Conservation (phyloP, 1,284 basidiomycete species). For the Meira miltonrushii region DNA sequence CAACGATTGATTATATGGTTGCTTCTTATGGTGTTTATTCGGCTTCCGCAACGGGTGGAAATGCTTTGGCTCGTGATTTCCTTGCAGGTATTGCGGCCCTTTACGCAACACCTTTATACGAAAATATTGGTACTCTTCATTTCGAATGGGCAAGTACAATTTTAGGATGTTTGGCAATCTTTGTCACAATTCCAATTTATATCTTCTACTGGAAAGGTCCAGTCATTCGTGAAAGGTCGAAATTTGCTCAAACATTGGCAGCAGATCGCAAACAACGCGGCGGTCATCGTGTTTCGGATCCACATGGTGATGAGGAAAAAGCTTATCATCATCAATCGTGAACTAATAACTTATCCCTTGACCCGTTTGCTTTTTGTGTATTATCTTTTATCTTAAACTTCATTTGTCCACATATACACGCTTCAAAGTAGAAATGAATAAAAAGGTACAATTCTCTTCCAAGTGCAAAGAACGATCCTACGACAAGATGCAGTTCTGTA, state of each 20-base stretch:
- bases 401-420: no score
- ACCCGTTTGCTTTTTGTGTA: no score
- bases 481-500: no score
- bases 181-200: slow-evolving; percentile 54
- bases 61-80: slow-evolving; percentile 49
- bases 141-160: slow-evolving; percentile 55
- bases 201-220: slow-evolving; percentile 54
- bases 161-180: slow-evolving; percentile 52
- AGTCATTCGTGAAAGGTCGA: slow-evolving; percentile 50
- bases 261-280: slow-evolving; percentile 54
- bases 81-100: slow-evolving; percentile 54
- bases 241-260: slow-evolving; percentile 53
- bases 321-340: slow-evolving; percentile 1
- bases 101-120: slow-evolving; percentile 54
- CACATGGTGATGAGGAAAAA: slow-evolving; percentile 2
- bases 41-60: slow-evolving; percentile 53
- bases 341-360: no score
- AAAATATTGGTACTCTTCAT: slow-evolving; percentile 29
- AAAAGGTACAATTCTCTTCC: no score
- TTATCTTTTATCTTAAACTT: no score
- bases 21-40: slow-evolving; percentile 54
- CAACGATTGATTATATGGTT: slow-evolving; percentile 54
- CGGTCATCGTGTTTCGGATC: slow-evolving; percentile 24
- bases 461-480: no score
- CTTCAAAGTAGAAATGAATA: no score